Evolutionary conservation across 2,329 filamentous ascomycete species (phyloP).

Genomic region (Penicillium sp.): DNA sequence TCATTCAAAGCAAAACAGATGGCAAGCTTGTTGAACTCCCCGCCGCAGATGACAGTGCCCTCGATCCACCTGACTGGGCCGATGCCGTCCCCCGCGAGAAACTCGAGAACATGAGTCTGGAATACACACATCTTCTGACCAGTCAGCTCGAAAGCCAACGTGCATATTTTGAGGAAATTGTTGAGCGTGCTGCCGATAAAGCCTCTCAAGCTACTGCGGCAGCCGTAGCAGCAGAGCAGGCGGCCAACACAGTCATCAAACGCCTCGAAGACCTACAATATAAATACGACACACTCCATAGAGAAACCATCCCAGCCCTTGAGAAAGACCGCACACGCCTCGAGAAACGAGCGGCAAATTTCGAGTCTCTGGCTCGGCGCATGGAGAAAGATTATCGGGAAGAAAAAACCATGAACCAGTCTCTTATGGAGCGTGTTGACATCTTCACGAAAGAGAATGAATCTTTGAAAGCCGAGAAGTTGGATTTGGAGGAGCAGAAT

Average conservation of each 20-base stretch:
- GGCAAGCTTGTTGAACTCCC: conserved; percentile 92
- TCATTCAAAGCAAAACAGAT: conserved; percentile 91
- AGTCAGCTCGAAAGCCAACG: conserved; percentile 91
- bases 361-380: conserved; percentile 71
- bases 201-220: conserved; percentile 69
- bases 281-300: conserved; percentile 54
- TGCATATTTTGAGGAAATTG: conserved; percentile 88
- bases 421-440: conserved; percentile 74
- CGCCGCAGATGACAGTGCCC: conserved; percentile 49
- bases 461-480: conserved; percentile 60
- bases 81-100: conserved; percentile 58
- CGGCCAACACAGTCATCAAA: conserved; percentile 63
- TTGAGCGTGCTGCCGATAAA: conserved; percentile 87
- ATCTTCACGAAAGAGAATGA: conserved; percentile 62
- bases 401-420: conserved; percentile 80
- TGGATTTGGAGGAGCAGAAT: conserved; percentile 80
- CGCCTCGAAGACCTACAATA: conserved; percentile 56
- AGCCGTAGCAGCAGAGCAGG: conserved; percentile 53
- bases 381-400: conserved; percentile 76
- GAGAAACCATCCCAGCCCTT: conserved; percentile 63
- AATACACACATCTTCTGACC: conserved; percentile 92
- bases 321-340: conserved; percentile 73
- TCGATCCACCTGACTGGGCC: conserved; percentile 44
- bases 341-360: conserved; percentile 66
- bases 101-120: conserved; percentile 76